Evolutionary conservation across 306 rosid genomes (phyloP).

Genomic region (Alnus glutinosa): DNA sequence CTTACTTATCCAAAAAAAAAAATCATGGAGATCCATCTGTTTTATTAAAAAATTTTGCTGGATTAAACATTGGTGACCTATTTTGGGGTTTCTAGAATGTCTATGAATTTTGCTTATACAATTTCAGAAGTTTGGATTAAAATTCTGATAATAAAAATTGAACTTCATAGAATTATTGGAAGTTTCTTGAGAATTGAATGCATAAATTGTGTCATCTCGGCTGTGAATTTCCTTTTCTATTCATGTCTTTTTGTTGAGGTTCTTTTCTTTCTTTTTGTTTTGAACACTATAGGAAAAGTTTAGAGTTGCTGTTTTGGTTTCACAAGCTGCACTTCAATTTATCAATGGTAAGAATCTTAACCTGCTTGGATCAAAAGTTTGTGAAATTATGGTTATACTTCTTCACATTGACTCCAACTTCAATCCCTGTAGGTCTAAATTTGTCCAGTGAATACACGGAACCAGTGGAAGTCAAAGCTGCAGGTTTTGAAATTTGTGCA

Average conservation of each 20-base stretch:
- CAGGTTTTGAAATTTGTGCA: constrained; percentile 84
- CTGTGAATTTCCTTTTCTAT: neutral
- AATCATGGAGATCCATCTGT: neutral
- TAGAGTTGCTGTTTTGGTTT: constrained; percentile 97
- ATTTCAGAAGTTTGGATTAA: neutral
- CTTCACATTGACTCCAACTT: constrained; percentile 19
- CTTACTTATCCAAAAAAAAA: too few species aligned
- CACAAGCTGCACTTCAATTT: constrained; percentile 99
- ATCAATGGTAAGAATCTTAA: constrained; percentile 67
- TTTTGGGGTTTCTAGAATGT: neutral
- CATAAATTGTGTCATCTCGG: neutral
- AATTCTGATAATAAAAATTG: neutral
- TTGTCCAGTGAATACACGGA: constrained; percentile 64
- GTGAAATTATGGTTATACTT: neutral
- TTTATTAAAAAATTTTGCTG: neutral
- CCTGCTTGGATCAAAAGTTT: constrained; percentile 3
- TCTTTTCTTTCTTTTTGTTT: constrained; percentile 3
- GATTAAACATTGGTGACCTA: neutral
- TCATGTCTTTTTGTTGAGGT: neutral
- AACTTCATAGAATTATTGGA: neutral
- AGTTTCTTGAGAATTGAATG: neutral
- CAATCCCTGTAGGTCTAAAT: constrained; percentile 57
- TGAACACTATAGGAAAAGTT: constrained; percentile 78
- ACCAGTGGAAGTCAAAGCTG: constrained; percentile 83
- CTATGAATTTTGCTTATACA: neutral